phyloP scores from a whole-genome alignment of 805 yeast genomes.

The Lipomyces yamanashiensis region DNA sequence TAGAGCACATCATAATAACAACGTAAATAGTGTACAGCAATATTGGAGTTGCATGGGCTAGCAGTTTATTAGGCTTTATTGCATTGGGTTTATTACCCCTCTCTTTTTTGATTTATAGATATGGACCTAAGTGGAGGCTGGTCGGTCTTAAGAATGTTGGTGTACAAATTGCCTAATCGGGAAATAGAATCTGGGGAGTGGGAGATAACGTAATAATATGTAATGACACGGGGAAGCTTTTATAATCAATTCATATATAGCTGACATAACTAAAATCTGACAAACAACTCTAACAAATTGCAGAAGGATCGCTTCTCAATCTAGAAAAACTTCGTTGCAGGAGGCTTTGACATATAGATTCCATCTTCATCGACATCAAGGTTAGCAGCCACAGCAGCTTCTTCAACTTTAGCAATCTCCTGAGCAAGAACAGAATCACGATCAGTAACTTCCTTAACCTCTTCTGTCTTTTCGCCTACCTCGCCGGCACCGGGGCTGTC shows the following conservation, averaged over 20 bases:
- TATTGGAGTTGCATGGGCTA: conserved; percentile 78
- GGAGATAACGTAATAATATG: background rate
- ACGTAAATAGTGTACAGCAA: conserved; percentile 57
- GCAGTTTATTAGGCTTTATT: conserved; percentile 66
- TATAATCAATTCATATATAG: background rate
- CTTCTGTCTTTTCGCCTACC: background rate
- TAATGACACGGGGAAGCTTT: no score
- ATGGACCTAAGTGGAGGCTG: conserved; percentile 17
- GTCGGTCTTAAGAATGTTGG: background rate
- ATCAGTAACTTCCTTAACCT: background rate
- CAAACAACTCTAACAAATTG: background rate
- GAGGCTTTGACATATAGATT: background rate
- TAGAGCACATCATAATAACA: background rate
- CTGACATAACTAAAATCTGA: background rate
- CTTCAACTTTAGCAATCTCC: conserved; percentile 6
- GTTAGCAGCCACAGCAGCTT: conserved; percentile 9
- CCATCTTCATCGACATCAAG: background rate
- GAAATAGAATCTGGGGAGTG: no score
- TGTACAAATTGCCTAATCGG: background rate
- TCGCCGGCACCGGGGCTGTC: background rate
- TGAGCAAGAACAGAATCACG: conserved; percentile 9
- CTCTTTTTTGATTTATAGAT: conserved; percentile 48
- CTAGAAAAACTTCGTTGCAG: conserved; percentile 1
- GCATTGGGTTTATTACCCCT: conserved; percentile 62
- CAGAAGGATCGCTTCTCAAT: background rate